Evolutionary conservation across 257 asterid genomes (phyloP).

Genomic region (Hygrophila difformis): DNA sequence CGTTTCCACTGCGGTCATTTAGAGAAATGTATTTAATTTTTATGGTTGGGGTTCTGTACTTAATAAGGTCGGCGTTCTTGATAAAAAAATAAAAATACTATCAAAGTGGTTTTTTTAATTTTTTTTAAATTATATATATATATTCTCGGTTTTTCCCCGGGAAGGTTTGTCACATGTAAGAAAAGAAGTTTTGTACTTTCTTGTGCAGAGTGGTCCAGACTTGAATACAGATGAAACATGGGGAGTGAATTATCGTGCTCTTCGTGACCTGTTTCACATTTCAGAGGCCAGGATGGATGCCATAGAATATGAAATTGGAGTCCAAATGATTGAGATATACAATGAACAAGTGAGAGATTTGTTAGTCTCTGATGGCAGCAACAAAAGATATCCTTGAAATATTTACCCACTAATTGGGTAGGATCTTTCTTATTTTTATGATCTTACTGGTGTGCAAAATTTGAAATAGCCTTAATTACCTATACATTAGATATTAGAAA

Average conservation of each 20-base stretch:
- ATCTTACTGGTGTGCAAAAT: background rate
- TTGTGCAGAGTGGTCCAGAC: constrained; percentile 81
- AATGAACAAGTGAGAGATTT: constrained; percentile 96
- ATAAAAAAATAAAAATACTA: too few relatives aligned
- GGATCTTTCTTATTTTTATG: background rate
- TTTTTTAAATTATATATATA: too few relatives aligned
- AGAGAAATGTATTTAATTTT: too few relatives aligned
- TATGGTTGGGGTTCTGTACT: too few relatives aligned
- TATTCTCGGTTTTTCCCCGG: background rate
- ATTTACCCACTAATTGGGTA: too few relatives aligned
- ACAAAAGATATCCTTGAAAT: constrained; percentile 68
- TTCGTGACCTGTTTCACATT: constrained; percentile 66
- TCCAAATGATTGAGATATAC: constrained; percentile 91
- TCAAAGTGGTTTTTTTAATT: too few relatives aligned
- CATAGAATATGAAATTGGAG: constrained; percentile 77
- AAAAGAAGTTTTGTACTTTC: constrained; percentile 4
- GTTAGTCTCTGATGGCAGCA: constrained; percentile 67
- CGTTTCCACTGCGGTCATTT: too few relatives aligned
- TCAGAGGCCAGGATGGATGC: constrained; percentile 48
- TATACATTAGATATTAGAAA: constrained; percentile 76
- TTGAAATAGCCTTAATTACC: constrained; percentile 38
- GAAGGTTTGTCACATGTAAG: constrained; percentile 5
- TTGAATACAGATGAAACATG: constrained; percentile 73
- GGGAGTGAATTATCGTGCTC: constrained; percentile 90
- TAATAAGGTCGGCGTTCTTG: too few relatives aligned